Conservation (phyloP, 1,139 yeast species). For the Yamadazyma taylorii region DNA sequence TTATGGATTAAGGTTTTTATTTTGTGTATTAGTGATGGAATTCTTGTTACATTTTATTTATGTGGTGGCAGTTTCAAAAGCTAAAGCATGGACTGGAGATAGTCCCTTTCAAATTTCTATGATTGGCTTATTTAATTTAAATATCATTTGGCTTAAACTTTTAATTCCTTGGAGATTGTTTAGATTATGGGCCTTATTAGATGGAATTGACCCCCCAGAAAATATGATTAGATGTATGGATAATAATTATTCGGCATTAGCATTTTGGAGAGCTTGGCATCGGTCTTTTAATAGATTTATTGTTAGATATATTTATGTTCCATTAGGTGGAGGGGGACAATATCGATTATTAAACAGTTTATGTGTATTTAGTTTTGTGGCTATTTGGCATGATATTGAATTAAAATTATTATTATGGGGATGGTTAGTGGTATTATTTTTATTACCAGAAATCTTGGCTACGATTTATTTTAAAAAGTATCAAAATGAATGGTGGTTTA, state of each 20-base stretch:
- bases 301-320: conserved; percentile 77
- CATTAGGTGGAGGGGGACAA: conserved; percentile 77
- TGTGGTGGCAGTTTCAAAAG: conserved; percentile 87
- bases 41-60: conserved; percentile 81
- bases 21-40: conserved; percentile 87
- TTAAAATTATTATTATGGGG: conserved; percentile 89
- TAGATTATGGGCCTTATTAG: conserved; percentile 87
- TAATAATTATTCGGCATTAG: conserved; percentile 86
- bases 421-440: conserved; percentile 84
- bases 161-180: conserved; percentile 96
- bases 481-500: conserved; percentile 62
- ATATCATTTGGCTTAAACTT: conserved; percentile 88
- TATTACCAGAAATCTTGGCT: conserved; percentile 84
- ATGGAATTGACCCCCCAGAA: conserved; percentile 95
- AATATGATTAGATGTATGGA: conserved; percentile 97
- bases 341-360: conserved; percentile 72
- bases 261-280: conserved; percentile 99
- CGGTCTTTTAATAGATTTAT: conserved; percentile 91
- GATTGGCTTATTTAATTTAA: conserved; percentile 89
- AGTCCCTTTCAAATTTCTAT: conserved; percentile 91
- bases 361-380: conserved; percentile 94
- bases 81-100: conserved; percentile 88
- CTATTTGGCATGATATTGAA: conserved; percentile 97
- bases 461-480: conserved; percentile 46
- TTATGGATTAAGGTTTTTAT: conserved; percentile 66